Evolutionary conservation across 2,329 filamentous ascomycete species (phyloP), one percentile per base, ranked within the genome.

Genomic region (Onygenales sp.): DNA sequence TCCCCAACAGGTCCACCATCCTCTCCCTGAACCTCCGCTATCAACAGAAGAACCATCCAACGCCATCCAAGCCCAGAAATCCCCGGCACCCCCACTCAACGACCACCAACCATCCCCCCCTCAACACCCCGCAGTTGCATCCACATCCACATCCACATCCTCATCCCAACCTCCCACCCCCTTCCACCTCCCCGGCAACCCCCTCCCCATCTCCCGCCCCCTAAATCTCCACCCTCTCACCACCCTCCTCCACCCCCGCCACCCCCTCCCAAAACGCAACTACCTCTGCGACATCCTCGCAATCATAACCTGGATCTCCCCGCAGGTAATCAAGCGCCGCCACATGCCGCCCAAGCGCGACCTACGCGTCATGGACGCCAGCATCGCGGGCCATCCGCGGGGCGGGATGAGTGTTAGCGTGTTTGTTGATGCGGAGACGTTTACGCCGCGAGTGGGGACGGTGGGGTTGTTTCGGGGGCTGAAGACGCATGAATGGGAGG

Each of bases 261-360:
- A 44, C 8, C 52, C 54, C 7, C 39, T 62, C 13, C 62, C 61
- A 31, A 57, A 54, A 45, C 57, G 60, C 32, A 62, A 61, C 51
- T 64, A 65, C 45, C 17, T 58, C 40, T 63, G 62, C 46, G 58
- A 59, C 32, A 43, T 65, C 37, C 55, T 65, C 45, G 62, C 49
- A 27, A 49, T 65, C 33, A 57, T 65, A 44, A 60, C 59, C 17
- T 64, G 59, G 61, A 54, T 62, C 5, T 64, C 62, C 1, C 56
- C 62, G 1, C 54, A 55, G 2, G 32, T 60, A 6, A 59, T 65
- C 27, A 59, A 59, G 39, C 57, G 58, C n/a, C 53, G 57, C 1
- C 55, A 56, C 8, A 64, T 63, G 52, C 61, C 63, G 11, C 59
- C 58, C 0, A 67, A 66, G 46, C 63, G 64, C 1, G 62, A 66